These are phyloP conservation scores for Eucalyptus cloeziana DNA, from an alignment of 345 rosid genomes.

Conservation along the genomic window DNA sequence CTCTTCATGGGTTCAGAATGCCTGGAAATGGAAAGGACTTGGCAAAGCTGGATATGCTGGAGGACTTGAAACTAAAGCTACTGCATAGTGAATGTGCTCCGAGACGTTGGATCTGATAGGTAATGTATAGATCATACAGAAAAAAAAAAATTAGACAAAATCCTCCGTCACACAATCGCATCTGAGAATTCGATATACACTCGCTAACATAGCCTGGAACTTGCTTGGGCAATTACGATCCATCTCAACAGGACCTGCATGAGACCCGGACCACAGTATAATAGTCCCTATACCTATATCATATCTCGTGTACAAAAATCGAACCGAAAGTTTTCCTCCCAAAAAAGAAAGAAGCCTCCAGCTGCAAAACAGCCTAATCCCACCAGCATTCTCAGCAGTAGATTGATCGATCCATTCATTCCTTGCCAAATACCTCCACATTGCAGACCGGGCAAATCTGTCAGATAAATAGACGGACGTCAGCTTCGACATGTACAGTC, in stretches of 20 bases:
- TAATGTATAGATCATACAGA: neutral
- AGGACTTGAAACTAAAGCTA: neutral
- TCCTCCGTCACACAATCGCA: neutral
- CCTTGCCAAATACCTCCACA: conserved; percentile 36
- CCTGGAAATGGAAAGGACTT: neutral
- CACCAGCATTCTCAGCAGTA: neutral
- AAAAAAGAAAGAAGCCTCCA: neutral
- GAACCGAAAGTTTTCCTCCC: neutral
- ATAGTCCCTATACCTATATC: neutral
- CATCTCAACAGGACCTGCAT: neutral
- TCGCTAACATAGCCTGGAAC: neutral
- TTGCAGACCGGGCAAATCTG: conserved; percentile 67
- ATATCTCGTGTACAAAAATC: neutral
- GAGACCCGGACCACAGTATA: neutral
- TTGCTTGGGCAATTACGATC: neutral
- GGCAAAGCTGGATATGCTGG: neutral
- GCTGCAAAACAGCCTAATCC: neutral
- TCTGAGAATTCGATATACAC: neutral
- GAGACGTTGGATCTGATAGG: neutral
- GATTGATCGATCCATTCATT: conserved; percentile 9
- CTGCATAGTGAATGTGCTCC: neutral
- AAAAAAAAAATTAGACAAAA: neutral
- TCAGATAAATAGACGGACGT: neutral
- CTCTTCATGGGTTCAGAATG: neutral
- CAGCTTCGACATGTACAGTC: neutral